A percentile compares a stretch with the other conserved stretches of the same genome.
Evolutionary conservation across 2,329 filamentous ascomycete genomes (phyloP).

Genomic region (Diaporthe destruens): DNA sequence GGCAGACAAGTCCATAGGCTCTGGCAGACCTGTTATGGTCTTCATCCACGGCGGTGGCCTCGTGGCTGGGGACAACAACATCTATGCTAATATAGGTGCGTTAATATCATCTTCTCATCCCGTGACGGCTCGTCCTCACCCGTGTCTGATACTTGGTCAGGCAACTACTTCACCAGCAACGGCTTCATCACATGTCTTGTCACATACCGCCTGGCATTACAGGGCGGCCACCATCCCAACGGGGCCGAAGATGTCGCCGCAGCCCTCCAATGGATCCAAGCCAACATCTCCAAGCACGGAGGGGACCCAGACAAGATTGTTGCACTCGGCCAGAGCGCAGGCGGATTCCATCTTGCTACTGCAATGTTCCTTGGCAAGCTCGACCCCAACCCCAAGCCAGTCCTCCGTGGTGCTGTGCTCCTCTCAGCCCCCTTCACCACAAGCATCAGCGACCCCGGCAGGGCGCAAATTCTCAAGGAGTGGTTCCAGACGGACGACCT

Average conservation of each 20-base stretch:
- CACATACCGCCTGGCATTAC: constrained; percentile 44
- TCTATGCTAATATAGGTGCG: constrained; percentile 42
- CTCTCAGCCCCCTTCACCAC: constrained; percentile 39
- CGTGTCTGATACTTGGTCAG: constrained; percentile 34
- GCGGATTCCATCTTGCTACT: constrained; percentile 41
- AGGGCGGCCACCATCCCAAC: constrained; percentile 42
- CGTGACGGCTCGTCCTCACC: neutral
- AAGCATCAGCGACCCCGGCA: neutral
- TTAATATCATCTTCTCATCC: neutral
- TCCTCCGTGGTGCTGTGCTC: constrained; percentile 40
- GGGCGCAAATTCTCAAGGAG: constrained; percentile 5
- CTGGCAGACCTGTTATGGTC: constrained; percentile 40
- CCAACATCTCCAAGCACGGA: constrained; percentile 43
- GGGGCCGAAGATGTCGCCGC: constrained; percentile 42
- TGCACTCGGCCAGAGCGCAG: constrained; percentile 44
- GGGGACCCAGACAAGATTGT: constrained; percentile 42
- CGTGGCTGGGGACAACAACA: constrained; percentile 43
- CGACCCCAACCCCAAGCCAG: constrained; percentile 27
- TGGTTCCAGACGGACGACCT: constrained; percentile 36
- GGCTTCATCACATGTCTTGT: constrained; percentile 45
- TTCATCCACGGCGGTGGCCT: constrained; percentile 45
- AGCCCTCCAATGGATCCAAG: constrained; percentile 43
- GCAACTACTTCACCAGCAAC: constrained; percentile 46
- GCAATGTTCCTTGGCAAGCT: constrained; percentile 40
- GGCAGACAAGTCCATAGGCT: constrained; percentile 15